Conservation (phyloP, 495 filamentous ascomycete species). For the Tricharina praecox region DNA sequence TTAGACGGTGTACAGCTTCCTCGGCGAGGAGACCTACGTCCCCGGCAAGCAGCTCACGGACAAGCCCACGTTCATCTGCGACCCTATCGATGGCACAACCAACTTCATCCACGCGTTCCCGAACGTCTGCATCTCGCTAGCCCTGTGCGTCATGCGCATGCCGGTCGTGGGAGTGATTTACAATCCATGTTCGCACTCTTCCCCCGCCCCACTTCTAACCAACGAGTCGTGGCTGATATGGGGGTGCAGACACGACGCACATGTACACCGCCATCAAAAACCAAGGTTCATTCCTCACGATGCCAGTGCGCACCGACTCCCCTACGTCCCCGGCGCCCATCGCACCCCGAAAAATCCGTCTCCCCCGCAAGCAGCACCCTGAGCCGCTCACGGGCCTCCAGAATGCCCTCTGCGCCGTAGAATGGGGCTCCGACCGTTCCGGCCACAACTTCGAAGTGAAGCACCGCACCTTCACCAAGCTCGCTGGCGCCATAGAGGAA, state of each 20-base stretch:
- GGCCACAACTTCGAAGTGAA: slow-evolving; percentile 67
- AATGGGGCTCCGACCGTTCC: slow-evolving; percentile 61
- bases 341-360: slow-evolving; percentile 31
- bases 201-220: not conserved
- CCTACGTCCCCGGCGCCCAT: slow-evolving; percentile 24
- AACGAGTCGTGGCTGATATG: not conserved
- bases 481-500: slow-evolving; percentile 43
- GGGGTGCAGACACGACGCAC: not conserved
- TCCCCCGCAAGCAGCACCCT: slow-evolving; percentile 38
- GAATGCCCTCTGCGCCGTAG: slow-evolving; percentile 49
- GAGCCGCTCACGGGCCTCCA: slow-evolving; percentile 42
- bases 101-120: slow-evolving; percentile 80
- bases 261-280: slow-evolving; percentile 57
- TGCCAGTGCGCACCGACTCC: slow-evolving; percentile 27
- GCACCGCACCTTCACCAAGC: slow-evolving; percentile 45
- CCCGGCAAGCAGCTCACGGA: slow-evolving; percentile 45
- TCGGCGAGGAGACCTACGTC: slow-evolving; percentile 75
- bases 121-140: slow-evolving; percentile 65
- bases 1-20: slow-evolving; percentile 37
- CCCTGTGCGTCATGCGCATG: slow-evolving; percentile 43
- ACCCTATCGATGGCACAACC: slow-evolving; percentile 79
- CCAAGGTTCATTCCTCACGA: slow-evolving; percentile 46
- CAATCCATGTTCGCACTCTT: slow-evolving; percentile 53
- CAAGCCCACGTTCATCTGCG: slow-evolving; percentile 68
- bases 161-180: slow-evolving; percentile 69